Evolutionary conservation across 208 protist genomes (phyloP).

Genomic region (Angomonas deanei): DNA sequence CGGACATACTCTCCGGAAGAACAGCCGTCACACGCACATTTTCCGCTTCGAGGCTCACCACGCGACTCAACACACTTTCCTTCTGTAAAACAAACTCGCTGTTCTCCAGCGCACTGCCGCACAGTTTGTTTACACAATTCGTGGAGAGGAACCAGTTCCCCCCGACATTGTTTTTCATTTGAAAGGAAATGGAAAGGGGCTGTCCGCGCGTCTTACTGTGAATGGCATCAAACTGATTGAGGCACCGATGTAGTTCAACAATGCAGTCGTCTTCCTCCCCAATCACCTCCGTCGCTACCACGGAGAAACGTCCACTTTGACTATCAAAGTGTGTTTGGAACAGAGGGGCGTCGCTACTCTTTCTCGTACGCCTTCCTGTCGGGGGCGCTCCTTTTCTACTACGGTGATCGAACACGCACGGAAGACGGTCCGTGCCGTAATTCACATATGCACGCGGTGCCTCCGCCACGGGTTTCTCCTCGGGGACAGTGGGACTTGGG

Average conservation of each 20-base stretch:
- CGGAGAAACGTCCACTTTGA: not conserved
- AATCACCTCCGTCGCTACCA: not conserved
- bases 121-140: not conserved
- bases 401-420: not conserved
- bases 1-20: not conserved
- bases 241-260: not conserved
- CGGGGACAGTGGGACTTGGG: not conserved
- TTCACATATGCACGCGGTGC: not conserved
- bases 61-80: not conserved
- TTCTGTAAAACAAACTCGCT: not conserved
- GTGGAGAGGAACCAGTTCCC: not conserved
- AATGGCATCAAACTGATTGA: not conserved
- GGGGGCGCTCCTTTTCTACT: not conserved
- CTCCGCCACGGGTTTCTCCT: not conserved
- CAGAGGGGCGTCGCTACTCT: too few species aligned
- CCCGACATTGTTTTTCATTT: not conserved
- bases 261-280: not conserved
- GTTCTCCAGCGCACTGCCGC: not conserved
- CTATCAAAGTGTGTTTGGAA: not conserved
- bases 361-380: too few species aligned
- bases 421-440: not conserved
- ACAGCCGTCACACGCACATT: not conserved
- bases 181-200: not conserved
- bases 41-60: not conserved
- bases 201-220: not conserved